These are phyloP conservation scores for Stevia rebaudiana DNA, from an alignment of 140 eudicot species.

Conservation along the genomic window DNA sequence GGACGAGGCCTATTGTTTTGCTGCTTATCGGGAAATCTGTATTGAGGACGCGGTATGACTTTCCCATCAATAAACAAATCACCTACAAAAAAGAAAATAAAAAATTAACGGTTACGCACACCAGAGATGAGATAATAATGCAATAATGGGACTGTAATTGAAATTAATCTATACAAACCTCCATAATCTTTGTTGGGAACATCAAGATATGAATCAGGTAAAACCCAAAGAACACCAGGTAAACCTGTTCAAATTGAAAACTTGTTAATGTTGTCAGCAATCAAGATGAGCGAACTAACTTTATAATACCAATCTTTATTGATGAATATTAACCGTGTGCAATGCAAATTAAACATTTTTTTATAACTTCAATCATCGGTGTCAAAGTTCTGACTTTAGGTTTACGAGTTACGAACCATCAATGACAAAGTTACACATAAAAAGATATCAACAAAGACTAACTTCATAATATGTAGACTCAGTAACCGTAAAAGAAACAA, in stretches of 20 bases:
- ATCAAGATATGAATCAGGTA: constrained; percentile 93
- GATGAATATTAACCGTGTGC: not conserved
- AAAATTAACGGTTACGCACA: no score
- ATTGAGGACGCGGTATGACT: constrained; percentile 87
- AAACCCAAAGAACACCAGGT: constrained; percentile 93
- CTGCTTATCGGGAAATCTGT: constrained; percentile 58
- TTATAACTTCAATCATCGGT: not conserved
- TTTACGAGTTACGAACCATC: not conserved
- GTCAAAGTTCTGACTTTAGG: not conserved
- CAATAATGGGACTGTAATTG: not conserved
- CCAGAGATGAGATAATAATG: not conserved
- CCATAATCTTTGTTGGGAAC: constrained; percentile 97
- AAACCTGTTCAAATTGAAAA: constrained; percentile 36
- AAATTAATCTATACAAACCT: constrained; percentile 40
- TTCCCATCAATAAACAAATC: constrained; percentile 80
- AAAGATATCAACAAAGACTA: not conserved
- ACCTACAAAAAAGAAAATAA: constrained; percentile 37
- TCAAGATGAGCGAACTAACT: not conserved
- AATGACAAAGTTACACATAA: not conserved
- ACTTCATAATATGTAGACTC: not conserved
- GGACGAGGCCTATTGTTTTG: constrained; percentile 53
- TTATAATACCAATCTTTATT: not conserved
- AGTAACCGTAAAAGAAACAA: constrained; percentile 7
- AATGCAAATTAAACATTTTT: not conserved
- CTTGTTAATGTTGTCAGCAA: not conserved